Evolutionary conservation across 495 filamentous ascomycete species (phyloP).

Genomic region (Penicillium soppii): DNA sequence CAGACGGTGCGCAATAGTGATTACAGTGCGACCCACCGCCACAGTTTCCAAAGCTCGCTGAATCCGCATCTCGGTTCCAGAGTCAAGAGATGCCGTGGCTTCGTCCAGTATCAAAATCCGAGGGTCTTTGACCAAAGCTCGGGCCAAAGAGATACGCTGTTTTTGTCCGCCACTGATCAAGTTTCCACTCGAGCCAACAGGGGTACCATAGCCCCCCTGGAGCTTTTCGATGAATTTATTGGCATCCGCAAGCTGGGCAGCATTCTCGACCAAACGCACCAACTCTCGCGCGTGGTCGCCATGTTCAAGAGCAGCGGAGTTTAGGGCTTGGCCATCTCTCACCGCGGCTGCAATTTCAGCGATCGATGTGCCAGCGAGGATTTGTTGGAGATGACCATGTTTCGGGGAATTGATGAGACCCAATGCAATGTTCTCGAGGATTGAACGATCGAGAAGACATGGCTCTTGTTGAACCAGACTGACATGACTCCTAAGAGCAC

Average conservation of each 20-base stretch:
- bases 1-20: conserved; percentile 42
- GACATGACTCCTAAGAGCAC: conserved; percentile 52
- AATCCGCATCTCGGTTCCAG: conserved; percentile 47
- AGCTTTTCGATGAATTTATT: conserved; percentile 40
- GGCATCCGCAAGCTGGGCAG: conserved; percentile 37
- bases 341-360: conserved; percentile 26
- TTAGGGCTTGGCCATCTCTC: conserved; percentile 28
- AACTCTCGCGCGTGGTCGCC: conserved; percentile 29
- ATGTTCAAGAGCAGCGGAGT: conserved; percentile 17
- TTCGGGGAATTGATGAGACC: conserved; percentile 55
- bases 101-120: conserved; percentile 78
- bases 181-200: conserved; percentile 51
- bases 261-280: conserved; percentile 29
- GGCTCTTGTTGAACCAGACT: conserved; percentile 67
- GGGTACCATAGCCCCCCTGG: conserved; percentile 48
- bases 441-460: conserved; percentile 58
- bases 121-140: conserved; percentile 71
- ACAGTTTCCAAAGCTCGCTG: conserved; percentile 45
- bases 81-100: conserved; percentile 62
- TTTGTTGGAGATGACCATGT: conserved; percentile 33
- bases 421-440: conserved; percentile 65
- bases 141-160: conserved; percentile 64
- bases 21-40: conserved; percentile 37
- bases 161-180: conserved; percentile 60
- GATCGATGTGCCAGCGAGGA: conserved; percentile 21